Evolutionary conservation across 73 alveolate genomes (phyloP).

Genomic region (Halteria grandinella): DNA sequence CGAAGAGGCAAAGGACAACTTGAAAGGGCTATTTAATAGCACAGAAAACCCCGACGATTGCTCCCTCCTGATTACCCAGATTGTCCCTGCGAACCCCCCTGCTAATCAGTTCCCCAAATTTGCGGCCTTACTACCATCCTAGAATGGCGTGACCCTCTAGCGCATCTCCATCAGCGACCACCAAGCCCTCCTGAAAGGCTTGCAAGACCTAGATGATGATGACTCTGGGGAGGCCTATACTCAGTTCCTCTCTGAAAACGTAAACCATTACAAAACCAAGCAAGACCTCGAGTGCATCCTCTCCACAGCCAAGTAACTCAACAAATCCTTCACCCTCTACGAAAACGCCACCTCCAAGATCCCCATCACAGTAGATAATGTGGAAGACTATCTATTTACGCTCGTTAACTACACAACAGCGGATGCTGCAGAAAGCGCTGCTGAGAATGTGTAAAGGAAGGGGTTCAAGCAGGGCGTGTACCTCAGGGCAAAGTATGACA

Average conservation of each 20-base stretch:
- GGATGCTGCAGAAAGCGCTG: too few species aligned
- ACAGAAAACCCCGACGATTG: neutral
- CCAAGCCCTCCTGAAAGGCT: neutral
- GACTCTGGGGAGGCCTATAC: neutral
- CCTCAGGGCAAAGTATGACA: too few species aligned
- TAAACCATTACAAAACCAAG: neutral
- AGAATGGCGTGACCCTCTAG: too few species aligned
- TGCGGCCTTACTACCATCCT: too few species aligned
- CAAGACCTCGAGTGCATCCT: too few species aligned
- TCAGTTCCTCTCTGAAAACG: too few species aligned
- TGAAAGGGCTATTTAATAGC: neutral
- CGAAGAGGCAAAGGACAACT: neutral
- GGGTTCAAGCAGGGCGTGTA: too few species aligned
- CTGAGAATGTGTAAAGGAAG: too few species aligned
- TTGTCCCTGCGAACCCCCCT: neutral
- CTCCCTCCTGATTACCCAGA: neutral
- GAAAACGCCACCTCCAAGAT: neutral
- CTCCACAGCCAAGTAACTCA: neutral
- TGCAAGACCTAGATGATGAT: constrained; percentile 16
- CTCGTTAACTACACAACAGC: too few species aligned
- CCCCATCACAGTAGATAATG: neutral
- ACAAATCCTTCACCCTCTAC: neutral
- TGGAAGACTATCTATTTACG: neutral
- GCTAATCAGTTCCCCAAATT: too few species aligned
- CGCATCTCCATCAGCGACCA: constrained; percentile 10